Conservation (phyloP, 2,329 filamentous ascomycete species). For the Blumeria graminis region DNA sequence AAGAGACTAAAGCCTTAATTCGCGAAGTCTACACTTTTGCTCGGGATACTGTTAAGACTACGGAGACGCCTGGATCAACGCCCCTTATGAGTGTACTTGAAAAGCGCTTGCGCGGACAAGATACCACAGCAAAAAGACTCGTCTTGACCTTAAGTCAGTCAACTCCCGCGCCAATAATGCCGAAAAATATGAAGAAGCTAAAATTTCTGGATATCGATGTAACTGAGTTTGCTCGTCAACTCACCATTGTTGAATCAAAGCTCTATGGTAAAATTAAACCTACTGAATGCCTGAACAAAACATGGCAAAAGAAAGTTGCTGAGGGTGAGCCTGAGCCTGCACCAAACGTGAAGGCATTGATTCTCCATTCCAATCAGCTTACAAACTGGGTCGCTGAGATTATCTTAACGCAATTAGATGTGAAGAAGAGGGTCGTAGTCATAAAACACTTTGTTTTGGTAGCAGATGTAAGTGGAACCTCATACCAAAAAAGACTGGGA, state of each 20-base stretch:
- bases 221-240: slow-evolving; percentile 85
- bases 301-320: slow-evolving; percentile 86
- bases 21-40: slow-evolving; percentile 78
- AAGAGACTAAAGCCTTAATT: slow-evolving; percentile 63
- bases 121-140: slow-evolving; percentile 62
- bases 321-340: slow-evolving; percentile 68
- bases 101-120: slow-evolving; percentile 69
- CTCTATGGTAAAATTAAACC: slow-evolving; percentile 91
- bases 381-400: slow-evolving; percentile 99
- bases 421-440: slow-evolving; percentile 87
- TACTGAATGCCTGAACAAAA: slow-evolving; percentile 92
- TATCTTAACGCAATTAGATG: slow-evolving; percentile 84
- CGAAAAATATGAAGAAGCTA: slow-evolving; percentile 98
- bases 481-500: too few relatives aligned
- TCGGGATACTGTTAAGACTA: slow-evolving; percentile 74
- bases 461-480: slow-evolving; percentile 48
- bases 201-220: slow-evolving; percentile 96
- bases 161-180: slow-evolving; percentile 70
- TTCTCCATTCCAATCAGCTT: slow-evolving; percentile 93
- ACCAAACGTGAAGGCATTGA: slow-evolving; percentile 83
- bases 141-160: slow-evolving; percentile 67
- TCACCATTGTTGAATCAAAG: slow-evolving; percentile 89
- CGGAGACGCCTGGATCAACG: slow-evolving; percentile 70
- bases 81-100: slow-evolving; percentile 72
- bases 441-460: slow-evolving; percentile 97